Conservation (phyloP, 2,329 filamentous ascomycete genomes). For the Fusarium sp. region DNA sequence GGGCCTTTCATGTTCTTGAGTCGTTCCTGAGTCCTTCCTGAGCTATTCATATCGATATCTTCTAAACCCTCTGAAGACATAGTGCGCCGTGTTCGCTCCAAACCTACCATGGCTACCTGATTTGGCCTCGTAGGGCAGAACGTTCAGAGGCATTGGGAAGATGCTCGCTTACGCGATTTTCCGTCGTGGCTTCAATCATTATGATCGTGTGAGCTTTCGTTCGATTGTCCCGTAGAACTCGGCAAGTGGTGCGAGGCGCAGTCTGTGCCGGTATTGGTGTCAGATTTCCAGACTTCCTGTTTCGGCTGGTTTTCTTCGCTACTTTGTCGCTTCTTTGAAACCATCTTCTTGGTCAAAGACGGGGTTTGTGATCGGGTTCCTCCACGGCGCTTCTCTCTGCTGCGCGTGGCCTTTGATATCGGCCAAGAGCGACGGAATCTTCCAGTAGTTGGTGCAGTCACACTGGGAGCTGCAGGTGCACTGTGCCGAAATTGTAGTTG, state of each 20-base stretch:
- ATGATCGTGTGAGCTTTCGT: conserved; percentile 16
- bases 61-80: neutral
- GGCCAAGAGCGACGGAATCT: conserved; percentile 37
- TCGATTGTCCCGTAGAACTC: conserved; percentile 22
- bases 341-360: neutral
- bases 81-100: neutral
- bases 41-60: neutral
- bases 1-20: neutral
- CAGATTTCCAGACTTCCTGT: conserved; percentile 9
- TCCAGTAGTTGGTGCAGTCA: conserved; percentile 34
- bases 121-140: neutral
- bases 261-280: conserved; percentile 9
- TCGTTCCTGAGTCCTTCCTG: neutral
- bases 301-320: neutral
- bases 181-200: conserved; percentile 16
- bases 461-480: neutral
- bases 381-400: conserved; percentile 7
- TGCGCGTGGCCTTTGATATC: neutral
- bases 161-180: neutral
- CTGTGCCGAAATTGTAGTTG: conserved; percentile 20
- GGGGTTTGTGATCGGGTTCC: conserved; percentile 1
- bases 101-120: neutral
- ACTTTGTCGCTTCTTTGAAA: neutral
- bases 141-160: neutral
- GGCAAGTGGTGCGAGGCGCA: conserved; percentile 21